Conservation (phyloP, 352 stramenopile genomes). For the Salisapilia sapeloensis region DNA sequence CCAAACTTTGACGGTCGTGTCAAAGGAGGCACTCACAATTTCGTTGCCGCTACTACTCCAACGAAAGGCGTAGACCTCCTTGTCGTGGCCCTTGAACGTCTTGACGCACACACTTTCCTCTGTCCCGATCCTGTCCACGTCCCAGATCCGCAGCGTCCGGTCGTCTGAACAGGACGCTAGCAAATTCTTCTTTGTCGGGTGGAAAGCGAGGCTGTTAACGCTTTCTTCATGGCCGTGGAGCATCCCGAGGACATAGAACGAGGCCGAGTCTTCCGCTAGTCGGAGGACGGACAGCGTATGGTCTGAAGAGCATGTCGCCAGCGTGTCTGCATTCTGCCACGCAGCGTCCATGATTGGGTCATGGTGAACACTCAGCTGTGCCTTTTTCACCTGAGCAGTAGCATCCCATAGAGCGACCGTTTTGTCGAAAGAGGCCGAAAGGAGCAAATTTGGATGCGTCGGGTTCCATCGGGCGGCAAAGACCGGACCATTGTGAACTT, state of each 20-base stretch:
- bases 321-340: constrained; percentile 90
- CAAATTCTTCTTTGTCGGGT: constrained; percentile 96
- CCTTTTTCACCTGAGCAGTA: constrained; percentile 82
- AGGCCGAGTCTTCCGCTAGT: constrained; percentile 61
- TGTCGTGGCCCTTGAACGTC: constrained; percentile 82
- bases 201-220: too few relatives aligned
- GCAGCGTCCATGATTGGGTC: constrained; percentile 82
- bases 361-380: constrained; percentile 88
- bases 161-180: constrained; percentile 97
- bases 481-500: constrained; percentile 72
- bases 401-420: constrained; percentile 70
- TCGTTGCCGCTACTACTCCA: constrained; percentile 80
- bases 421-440: constrained; percentile 78
- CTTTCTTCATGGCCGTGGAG: constrained; percentile 89
- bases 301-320: constrained; percentile 91
- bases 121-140: constrained; percentile 23
- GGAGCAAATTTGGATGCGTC: constrained; percentile 39
- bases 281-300: constrained; percentile 83
- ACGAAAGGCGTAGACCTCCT: constrained; percentile 89
- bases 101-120: constrained; percentile 34
- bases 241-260: constrained; percentile 64
- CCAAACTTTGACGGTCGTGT: constrained; percentile 91
- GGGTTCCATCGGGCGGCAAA: constrained; percentile 78
- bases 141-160: constrained; percentile 95
- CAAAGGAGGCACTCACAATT: constrained; percentile 87